A percentile compares a stretch with the other conserved stretches of the same genome.
phyloP scores from a whole-genome alignment of 2,329 filamentous ascomycete species.

The Monosporascus sp. region DNA sequence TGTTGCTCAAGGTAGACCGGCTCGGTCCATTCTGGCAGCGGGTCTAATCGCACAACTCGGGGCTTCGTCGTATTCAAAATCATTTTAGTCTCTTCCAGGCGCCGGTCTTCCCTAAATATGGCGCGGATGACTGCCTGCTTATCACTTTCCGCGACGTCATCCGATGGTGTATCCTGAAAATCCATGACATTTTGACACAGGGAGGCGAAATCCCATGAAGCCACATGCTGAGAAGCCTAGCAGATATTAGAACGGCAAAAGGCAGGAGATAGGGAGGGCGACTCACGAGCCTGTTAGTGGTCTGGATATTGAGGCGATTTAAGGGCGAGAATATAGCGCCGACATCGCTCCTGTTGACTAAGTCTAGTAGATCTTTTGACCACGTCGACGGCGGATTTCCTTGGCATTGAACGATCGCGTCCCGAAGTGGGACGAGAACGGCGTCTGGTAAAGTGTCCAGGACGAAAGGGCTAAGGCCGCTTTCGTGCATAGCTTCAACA shows the following conservation, averaged over 20 bases:
- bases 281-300: conserved; percentile 39
- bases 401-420: conserved; percentile 80
- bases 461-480: conserved; percentile 59
- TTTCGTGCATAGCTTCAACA: conserved; percentile 68
- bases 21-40: conserved; percentile 74
- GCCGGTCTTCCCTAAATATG: conserved; percentile 86
- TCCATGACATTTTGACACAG: conserved; percentile 66
- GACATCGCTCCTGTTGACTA: conserved; percentile 80
- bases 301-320: conserved; percentile 28
- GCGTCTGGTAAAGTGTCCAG: conserved; percentile 83
- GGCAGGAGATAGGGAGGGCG: neutral
- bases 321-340: conserved; percentile 55
- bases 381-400: conserved; percentile 74
- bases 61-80: conserved; percentile 82
- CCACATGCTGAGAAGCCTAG: conserved; percentile 57
- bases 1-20: conserved; percentile 86
- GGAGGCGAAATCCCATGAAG: conserved; percentile 69
- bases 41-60: conserved; percentile 70
- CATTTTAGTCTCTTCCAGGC: conserved; percentile 77
- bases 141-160: conserved; percentile 78
- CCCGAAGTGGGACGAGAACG: conserved; percentile 72
- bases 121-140: conserved; percentile 76
- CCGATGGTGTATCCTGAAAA: conserved; percentile 54
- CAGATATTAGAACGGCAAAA: conserved; percentile 17
- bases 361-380: conserved; percentile 62